phyloP scores from a whole-genome alignment of 257 asterid species.

The Linderniella brevidens region DNA sequence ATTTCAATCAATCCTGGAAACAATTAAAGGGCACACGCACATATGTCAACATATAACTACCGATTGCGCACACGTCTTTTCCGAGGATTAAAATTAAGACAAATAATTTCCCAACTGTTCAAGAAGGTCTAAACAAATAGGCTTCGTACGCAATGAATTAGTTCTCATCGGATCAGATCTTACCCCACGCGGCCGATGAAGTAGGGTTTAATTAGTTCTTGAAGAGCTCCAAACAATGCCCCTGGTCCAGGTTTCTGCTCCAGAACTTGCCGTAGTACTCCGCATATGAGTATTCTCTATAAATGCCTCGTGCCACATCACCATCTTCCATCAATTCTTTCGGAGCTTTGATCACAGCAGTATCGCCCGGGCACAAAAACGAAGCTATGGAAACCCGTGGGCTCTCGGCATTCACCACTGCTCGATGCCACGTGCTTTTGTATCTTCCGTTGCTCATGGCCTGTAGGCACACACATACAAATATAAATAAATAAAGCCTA shows the following conservation, averaged over 20 bases:
- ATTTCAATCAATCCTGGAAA: too few species aligned
- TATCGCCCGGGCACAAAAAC: conserved; percentile 67
- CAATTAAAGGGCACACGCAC: too few species aligned
- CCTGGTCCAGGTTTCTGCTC: conserved; percentile 72
- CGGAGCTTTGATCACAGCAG: conserved; percentile 54
- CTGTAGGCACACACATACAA: conserved; percentile 18
- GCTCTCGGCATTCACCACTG: conserved; percentile 50
- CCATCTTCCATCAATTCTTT: conserved; percentile 21
- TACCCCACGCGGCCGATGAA: not conserved
- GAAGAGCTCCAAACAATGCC: conserved; percentile 71
- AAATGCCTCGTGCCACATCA: conserved; percentile 12
- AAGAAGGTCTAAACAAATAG: too few species aligned
- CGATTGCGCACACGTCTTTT: not conserved
- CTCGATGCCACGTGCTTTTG: conserved; percentile 86
- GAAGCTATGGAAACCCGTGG: conserved; percentile 73
- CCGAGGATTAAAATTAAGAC: too few species aligned
- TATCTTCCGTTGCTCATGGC: conserved; percentile 75
- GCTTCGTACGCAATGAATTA: too few species aligned
- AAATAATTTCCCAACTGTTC: too few species aligned
- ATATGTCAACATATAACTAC: too few species aligned
- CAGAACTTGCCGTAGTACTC: conserved; percentile 83
- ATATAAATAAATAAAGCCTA: not conserved
- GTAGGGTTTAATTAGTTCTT: conserved; percentile 27
- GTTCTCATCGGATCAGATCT: too few species aligned
- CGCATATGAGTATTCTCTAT: conserved; percentile 46